Evolutionary conservation across 164 flowering plant species (phyloP).

Genomic region (Aristolochia californica): DNA sequence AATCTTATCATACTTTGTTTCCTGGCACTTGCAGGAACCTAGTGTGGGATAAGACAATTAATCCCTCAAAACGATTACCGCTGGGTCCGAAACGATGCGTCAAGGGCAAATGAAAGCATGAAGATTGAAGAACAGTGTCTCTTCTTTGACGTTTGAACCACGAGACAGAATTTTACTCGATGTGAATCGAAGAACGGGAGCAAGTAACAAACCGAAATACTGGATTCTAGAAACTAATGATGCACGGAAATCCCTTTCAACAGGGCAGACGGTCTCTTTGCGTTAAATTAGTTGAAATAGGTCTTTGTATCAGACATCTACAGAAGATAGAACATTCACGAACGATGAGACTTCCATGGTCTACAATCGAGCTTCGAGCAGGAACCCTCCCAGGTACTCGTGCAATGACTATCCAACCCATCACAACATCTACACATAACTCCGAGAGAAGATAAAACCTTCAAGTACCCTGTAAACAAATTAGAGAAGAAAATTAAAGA

Average conservation of each 20-base stretch:
- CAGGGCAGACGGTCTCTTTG: neutral
- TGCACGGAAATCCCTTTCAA: neutral
- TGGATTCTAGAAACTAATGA: neutral
- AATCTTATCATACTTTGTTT: too few species aligned
- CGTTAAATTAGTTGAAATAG: neutral
- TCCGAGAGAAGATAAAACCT: slow-evolving; percentile 6
- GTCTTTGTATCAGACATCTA: neutral
- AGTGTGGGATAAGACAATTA: too few species aligned
- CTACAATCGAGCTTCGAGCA: slow-evolving; percentile 34
- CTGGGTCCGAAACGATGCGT: too few species aligned
- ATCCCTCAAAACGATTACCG: too few species aligned
- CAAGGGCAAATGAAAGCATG: too few species aligned
- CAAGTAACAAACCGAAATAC: neutral
- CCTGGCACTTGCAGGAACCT: too few species aligned
- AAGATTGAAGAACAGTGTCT: too few species aligned
- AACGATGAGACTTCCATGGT: slow-evolving; percentile 29
- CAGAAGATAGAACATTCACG: neutral
- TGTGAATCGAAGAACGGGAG: too few species aligned
- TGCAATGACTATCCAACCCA: slow-evolving; percentile 8
- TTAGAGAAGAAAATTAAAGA: neutral
- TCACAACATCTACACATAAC: slow-evolving; percentile 10
- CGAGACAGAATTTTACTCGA: too few species aligned
- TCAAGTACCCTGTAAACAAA: neutral
- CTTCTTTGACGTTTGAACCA: too few species aligned
- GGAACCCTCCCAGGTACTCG: slow-evolving; percentile 18